phyloP scores from a whole-genome alignment of 352 stramenopile genomes.

The Halophytophthora batemanensis region DNA sequence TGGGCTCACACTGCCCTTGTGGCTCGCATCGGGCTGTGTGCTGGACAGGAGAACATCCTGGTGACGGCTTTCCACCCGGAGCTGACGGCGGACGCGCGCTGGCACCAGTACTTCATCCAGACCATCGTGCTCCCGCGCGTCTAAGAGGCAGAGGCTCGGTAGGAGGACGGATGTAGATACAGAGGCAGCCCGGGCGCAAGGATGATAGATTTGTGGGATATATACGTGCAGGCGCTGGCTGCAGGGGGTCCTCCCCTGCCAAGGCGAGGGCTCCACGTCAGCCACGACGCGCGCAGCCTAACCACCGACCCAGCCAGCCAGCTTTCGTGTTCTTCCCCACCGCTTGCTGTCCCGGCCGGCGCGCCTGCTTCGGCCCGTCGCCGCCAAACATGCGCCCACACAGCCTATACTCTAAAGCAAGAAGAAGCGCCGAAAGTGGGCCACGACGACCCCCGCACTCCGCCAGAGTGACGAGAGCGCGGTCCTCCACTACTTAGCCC shows the following conservation, averaged over 20 bases:
- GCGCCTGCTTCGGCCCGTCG: conserved; percentile 9
- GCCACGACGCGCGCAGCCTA: conserved; percentile 6
- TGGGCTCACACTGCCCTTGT: no score
- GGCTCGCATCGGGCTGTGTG: not conserved
- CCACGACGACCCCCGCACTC: conserved; percentile 21
- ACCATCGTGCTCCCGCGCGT: conserved; percentile 51
- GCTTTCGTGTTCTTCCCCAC: conserved; percentile 24
- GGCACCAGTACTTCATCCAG: conserved; percentile 94
- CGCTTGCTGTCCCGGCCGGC: conserved; percentile 1
- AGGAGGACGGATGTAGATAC: no score
- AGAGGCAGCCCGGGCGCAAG: conserved; percentile 3
- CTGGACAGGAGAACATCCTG: conserved; percentile 83
- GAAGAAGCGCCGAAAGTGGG: conserved; percentile 3
- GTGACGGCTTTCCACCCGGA: conserved; percentile 96
- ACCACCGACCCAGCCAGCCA: conserved; percentile 15
- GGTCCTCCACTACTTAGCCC: conserved; percentile 45
- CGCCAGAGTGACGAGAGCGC: conserved; percentile 21
- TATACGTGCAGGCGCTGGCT: conserved; percentile 3
- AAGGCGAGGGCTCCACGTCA: not conserved
- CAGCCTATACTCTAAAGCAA: conserved; percentile 31
- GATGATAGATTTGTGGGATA: conserved; percentile 15
- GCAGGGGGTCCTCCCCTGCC: not conserved
- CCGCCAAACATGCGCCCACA: conserved; percentile 13
- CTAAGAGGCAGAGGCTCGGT: conserved; percentile 24
- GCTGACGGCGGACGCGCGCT: conserved; percentile 91